Conservation (phyloP, 2,329 filamentous ascomycete genomes). For the Beauveria australis region DNA sequence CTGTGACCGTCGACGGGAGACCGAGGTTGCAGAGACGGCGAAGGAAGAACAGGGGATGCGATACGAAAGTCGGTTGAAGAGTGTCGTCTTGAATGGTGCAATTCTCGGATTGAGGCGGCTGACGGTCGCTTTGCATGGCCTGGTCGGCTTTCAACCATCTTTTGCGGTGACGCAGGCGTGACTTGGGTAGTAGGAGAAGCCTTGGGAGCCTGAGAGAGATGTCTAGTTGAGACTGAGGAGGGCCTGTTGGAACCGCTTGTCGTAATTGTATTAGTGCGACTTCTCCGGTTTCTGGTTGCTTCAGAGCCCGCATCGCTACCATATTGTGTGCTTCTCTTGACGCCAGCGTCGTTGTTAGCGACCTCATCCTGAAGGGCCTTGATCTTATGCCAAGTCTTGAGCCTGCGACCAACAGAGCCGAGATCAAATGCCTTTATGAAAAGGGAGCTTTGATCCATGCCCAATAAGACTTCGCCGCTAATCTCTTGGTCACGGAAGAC, state of each 20-base stretch:
- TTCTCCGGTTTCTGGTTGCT: constrained; percentile 40
- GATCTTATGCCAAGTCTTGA: constrained; percentile 97
- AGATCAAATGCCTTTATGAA: constrained; percentile 95
- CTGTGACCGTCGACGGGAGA: constrained; percentile 41
- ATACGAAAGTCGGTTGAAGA: constrained; percentile 72
- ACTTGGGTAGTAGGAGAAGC: constrained; percentile 35
- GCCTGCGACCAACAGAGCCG: constrained; percentile 76
- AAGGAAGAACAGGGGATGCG: constrained; percentile 17
- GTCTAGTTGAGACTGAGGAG: constrained; percentile 38
- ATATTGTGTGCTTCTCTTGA: constrained; percentile 47
- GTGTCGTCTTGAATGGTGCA: constrained; percentile 78
- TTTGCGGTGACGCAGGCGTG: constrained; percentile 31
- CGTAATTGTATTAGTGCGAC: constrained; percentile 51
- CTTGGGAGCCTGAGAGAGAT: constrained; percentile 45
- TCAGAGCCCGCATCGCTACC: constrained; percentile 53
- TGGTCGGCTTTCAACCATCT: constrained; percentile 33
- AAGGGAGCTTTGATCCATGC: constrained; percentile 90
- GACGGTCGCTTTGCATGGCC: constrained; percentile 57
- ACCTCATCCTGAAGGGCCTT: constrained; percentile 86
- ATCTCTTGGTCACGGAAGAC: constrained; percentile 96
- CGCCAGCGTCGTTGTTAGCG: constrained; percentile 37
- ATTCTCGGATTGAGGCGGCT: constrained; percentile 70
- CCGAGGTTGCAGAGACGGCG: constrained; percentile 36
- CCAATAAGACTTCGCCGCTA: constrained; percentile 81
- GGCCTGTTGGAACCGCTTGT: constrained; percentile 37